phyloP scores from a whole-genome alignment of 164 flowering plant genomes.

The Saururus chinensis region DNA sequence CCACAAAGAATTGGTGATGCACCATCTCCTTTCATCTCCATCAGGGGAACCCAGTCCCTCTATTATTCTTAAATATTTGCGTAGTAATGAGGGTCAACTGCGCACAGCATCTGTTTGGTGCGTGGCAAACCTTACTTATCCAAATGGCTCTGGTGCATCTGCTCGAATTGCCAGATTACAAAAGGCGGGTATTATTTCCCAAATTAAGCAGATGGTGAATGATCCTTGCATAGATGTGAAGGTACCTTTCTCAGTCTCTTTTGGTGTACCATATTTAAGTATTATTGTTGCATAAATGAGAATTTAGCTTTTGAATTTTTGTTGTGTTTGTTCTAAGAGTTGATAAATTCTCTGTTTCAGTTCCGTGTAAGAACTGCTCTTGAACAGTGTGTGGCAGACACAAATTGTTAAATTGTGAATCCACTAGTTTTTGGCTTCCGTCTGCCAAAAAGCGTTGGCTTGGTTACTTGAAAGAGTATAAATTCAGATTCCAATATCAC shows the following conservation, averaged over 20 bases:
- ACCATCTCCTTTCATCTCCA: constrained; percentile 35
- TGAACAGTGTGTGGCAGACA: constrained; percentile 22
- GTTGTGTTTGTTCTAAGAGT: not conserved
- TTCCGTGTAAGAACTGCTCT: constrained; percentile 67
- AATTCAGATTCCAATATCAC: not conserved
- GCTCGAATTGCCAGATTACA: constrained; percentile 44
- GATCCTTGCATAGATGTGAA: constrained; percentile 92
- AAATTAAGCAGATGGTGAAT: constrained; percentile 57
- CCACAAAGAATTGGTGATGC: constrained; percentile 85
- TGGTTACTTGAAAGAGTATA: not conserved
- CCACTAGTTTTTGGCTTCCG: not conserved
- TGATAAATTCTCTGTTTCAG: constrained; percentile 22
- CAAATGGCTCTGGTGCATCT: constrained; percentile 47
- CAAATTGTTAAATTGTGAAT: not conserved
- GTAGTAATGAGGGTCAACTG: constrained; percentile 42
- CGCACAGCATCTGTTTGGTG: constrained; percentile 75
- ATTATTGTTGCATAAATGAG: too few species aligned
- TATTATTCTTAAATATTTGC: constrained; percentile 50
- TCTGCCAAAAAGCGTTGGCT: not conserved
- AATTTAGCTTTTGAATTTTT: not conserved
- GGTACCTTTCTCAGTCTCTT: constrained; percentile 23
- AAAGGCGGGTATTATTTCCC: constrained; percentile 58
- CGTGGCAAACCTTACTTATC: constrained; percentile 65
- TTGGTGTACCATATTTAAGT: too few species aligned
- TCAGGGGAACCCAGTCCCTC: constrained; percentile 20